phyloP scores from a whole-genome alignment of 164 flowering plant genomes.

The Annona cherimola region DNA sequence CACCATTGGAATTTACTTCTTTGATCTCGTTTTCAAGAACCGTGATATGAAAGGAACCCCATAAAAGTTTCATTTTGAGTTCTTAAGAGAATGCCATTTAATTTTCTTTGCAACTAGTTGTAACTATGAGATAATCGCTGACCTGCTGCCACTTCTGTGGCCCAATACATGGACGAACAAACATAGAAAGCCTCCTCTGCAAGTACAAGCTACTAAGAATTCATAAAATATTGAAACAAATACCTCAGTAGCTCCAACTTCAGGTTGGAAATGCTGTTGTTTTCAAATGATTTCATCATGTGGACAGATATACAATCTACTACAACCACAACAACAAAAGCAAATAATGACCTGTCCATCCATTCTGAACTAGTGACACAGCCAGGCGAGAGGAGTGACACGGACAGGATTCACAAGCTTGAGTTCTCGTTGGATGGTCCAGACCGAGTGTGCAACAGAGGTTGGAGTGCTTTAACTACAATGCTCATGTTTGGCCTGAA shows the following conservation, averaged over 20 bases:
- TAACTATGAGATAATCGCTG: too few species aligned
- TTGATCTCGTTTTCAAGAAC: too few species aligned
- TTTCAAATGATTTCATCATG: background rate
- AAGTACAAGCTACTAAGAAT: background rate
- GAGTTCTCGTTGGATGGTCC: conserved; percentile 52
- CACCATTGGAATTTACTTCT: too few species aligned
- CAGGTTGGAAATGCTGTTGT: background rate
- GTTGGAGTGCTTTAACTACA: conserved; percentile 76
- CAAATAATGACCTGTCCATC: background rate
- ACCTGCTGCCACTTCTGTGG: background rate
- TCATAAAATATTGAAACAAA: background rate
- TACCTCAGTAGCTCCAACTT: background rate
- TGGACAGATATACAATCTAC: conserved; percentile 13
- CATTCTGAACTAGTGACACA: background rate
- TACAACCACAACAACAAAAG: conserved; percentile 5
- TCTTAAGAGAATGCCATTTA: too few species aligned
- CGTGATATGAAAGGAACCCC: too few species aligned
- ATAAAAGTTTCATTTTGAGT: too few species aligned
- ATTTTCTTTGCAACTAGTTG: too few species aligned
- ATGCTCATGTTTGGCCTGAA: conserved; percentile 89
- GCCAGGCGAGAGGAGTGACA: background rate
- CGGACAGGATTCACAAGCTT: conserved; percentile 21
- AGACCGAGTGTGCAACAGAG: conserved; percentile 51
- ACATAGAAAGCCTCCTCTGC: background rate
- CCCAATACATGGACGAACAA: background rate